Percentiles rank a stretch among this genome's conserved stretches.
phyloP scores from a whole-genome alignment of 2,329 filamentous ascomycete species.

The Macrophomina pseudophaseolina region DNA sequence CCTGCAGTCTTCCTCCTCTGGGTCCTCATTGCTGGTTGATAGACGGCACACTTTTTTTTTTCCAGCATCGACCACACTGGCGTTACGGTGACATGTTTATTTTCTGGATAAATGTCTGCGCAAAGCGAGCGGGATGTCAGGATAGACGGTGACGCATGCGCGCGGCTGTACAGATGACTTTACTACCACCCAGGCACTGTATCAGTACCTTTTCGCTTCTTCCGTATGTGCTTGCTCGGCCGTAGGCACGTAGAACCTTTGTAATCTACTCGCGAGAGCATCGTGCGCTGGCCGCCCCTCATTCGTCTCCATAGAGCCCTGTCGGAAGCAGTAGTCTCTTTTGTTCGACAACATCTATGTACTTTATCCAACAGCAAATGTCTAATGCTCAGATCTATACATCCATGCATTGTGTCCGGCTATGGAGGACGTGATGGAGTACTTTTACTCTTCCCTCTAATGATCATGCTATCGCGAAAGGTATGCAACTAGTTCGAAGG shows the following conservation, averaged over 20 bases:
- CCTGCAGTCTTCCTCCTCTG: slow-evolving; percentile 58
- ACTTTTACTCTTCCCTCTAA: too few relatives aligned
- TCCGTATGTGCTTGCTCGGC: not conserved
- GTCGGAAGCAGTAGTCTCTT: slow-evolving; percentile 7
- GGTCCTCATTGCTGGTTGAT: slow-evolving; percentile 67
- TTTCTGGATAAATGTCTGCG: slow-evolving; percentile 10
- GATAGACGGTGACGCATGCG: slow-evolving; percentile 8
- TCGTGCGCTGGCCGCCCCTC: slow-evolving; percentile 11
- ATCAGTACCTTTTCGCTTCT: slow-evolving; percentile 14
- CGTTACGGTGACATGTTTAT: slow-evolving; percentile 4
- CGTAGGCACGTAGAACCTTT: slow-evolving; percentile 15
- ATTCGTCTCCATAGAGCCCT: slow-evolving; percentile 14
- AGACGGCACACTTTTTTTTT: not conserved
- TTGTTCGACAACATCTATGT: slow-evolving; percentile 3
- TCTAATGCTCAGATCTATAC: slow-evolving; percentile 3
- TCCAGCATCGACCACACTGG: slow-evolving; percentile 9
- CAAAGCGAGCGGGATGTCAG: not conserved
- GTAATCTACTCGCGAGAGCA: slow-evolving; percentile 24
- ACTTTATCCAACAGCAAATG: slow-evolving; percentile 15
- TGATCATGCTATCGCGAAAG: too few relatives aligned
- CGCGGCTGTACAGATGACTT: slow-evolving; percentile 7
- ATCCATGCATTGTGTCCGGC: too few relatives aligned
- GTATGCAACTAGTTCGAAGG: too few relatives aligned
- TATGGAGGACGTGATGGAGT: too few relatives aligned
- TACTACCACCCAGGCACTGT: not conserved